These are phyloP conservation scores for Malassezia dermatis DNA, from an alignment of 1,284 basidiomycete genomes.

Conservation along the genomic window DNA sequence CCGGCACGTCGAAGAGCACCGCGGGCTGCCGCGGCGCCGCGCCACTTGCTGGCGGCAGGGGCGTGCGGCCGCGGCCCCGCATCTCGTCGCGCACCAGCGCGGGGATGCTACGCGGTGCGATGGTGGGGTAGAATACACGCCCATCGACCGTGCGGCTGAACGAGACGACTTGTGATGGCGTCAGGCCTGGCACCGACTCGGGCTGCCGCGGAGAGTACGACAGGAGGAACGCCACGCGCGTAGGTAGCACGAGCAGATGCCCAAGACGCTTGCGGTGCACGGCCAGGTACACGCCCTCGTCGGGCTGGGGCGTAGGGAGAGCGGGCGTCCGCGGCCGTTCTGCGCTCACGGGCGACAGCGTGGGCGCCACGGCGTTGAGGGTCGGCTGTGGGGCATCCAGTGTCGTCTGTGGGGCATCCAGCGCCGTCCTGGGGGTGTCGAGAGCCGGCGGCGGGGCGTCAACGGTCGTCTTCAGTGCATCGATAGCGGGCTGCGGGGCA, in stretches of 20 bases:
- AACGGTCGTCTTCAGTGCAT: too few relatives aligned
- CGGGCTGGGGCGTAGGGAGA: not conserved
- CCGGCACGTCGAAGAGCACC: constrained; percentile 8
- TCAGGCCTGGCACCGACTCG: not conserved
- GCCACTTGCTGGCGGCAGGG: not conserved
- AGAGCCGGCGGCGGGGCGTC: too few relatives aligned
- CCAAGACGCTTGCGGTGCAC: constrained; percentile 17
- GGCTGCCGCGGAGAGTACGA: constrained; percentile 5
- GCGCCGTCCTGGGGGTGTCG: too few relatives aligned
- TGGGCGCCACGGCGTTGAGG: not conserved
- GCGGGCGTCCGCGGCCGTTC: not conserved
- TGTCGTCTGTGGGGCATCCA: too few relatives aligned
- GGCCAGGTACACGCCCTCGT: constrained; percentile 10
- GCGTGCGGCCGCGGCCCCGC: not conserved
- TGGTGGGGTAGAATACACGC: constrained; percentile 9
- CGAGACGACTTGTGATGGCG: not conserved
- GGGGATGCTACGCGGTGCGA: not conserved
- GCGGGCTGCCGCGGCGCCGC: not conserved
- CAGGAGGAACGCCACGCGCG: constrained; percentile 12
- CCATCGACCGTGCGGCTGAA: constrained; percentile 9
- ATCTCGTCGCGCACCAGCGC: constrained; percentile 9
- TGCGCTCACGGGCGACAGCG: not conserved
- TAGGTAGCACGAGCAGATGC: constrained; percentile 15
- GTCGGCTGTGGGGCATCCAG: too few relatives aligned
- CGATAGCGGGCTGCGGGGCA: too few relatives aligned